Base-by-base conservation (phyloP, 2,329 filamentous ascomycete genomes). In the Microdochium bolleyi region DNA sequence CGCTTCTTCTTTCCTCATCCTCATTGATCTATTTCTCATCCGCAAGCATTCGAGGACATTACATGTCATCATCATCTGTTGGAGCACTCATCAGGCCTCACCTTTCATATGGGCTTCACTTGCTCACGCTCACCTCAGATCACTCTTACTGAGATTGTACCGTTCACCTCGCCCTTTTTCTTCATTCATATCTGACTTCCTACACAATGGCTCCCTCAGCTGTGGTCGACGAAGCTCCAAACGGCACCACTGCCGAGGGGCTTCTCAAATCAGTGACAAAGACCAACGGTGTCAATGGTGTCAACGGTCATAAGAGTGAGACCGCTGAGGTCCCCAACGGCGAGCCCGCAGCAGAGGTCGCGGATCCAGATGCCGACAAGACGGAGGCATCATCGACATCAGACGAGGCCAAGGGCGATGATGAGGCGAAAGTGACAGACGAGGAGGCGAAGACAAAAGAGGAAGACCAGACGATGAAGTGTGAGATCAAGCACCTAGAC, bases 391-490 rank as follows among this genome's bases (percentile, higher is more conserved):
- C 41, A 13, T 8, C 16, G 13, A 11, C 41, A 21, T 22, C 41
- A 46, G 16, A 8, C 2, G 19, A 41, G 13, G 37, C 37, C 37
- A 19, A 58, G 22, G 21, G 48, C 49, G 24, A 53, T 8, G 32
- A 54, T 16, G 48, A 50, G 3, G 34, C 53, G 10, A 41, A 46
- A 7, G 16, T 16, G 11, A 41, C 13, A 41, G 37, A 8, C 19
- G 37, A 41, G 37, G 21, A 22, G 16, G 41, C 3, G 16, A 11
- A 16, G 14, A 19, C 16, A 19, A 46, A 46, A 22, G 53, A 61
- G 11, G 53, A 55, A 22, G 61, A 65, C 41, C 52, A 61, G 34
- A 57, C 59, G 46, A 64, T 68, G 62, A 65, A 63, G 50, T 67
- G 63, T 50, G 58, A 64, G 48, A 57, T 65, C 52, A 62, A 61